Conservation (phyloP, 2,329 filamentous ascomycete species). For the Talaromyces funiculosus region DNA sequence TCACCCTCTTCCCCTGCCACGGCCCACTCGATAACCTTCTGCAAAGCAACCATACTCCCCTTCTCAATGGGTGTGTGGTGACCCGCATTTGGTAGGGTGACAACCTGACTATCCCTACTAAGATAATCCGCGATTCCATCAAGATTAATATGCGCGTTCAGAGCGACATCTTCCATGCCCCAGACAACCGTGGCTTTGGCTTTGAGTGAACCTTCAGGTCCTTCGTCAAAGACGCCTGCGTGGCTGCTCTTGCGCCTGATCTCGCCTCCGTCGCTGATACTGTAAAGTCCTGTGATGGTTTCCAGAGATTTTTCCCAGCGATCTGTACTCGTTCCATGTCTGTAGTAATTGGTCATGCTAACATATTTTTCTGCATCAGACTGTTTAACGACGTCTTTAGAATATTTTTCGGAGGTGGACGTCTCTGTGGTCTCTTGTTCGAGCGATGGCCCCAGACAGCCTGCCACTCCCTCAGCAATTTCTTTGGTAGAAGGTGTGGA, state of each 20-base stretch:
- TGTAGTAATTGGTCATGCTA: slow-evolving; percentile 51
- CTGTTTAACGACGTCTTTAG: slow-evolving; percentile 32
- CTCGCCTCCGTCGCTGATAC: slow-evolving; percentile 32
- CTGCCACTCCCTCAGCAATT: slow-evolving; percentile 46
- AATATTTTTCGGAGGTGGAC: slow-evolving; percentile 32
- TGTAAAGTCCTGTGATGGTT: slow-evolving; percentile 44
- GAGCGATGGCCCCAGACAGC: slow-evolving; percentile 46
- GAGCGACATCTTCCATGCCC: slow-evolving; percentile 48
- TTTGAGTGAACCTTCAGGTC: slow-evolving; percentile 43
- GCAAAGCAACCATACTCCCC: slow-evolving; percentile 39
- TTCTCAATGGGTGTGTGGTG: slow-evolving; percentile 52
- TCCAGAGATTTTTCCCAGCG: slow-evolving; percentile 50
- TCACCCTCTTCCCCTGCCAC: slow-evolving; percentile 33
- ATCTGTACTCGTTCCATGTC: slow-evolving; percentile 42
- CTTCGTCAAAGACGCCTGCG: slow-evolving; percentile 41
- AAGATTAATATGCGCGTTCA: slow-evolving; percentile 45
- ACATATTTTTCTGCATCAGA: slow-evolving; percentile 44
- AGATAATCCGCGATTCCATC: slow-evolving; percentile 51
- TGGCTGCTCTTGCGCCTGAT: slow-evolving; percentile 32
- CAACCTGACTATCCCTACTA: slow-evolving; percentile 44
- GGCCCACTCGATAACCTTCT: slow-evolving; percentile 37
- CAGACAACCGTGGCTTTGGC: slow-evolving; percentile 51
- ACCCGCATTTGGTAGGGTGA: slow-evolving; percentile 45
- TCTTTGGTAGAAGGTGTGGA: slow-evolving; percentile 29
- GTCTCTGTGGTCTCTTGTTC: slow-evolving; percentile 38